phyloP scores from a whole-genome alignment of 345 rosid species.

The Lepidium sativum region DNA sequence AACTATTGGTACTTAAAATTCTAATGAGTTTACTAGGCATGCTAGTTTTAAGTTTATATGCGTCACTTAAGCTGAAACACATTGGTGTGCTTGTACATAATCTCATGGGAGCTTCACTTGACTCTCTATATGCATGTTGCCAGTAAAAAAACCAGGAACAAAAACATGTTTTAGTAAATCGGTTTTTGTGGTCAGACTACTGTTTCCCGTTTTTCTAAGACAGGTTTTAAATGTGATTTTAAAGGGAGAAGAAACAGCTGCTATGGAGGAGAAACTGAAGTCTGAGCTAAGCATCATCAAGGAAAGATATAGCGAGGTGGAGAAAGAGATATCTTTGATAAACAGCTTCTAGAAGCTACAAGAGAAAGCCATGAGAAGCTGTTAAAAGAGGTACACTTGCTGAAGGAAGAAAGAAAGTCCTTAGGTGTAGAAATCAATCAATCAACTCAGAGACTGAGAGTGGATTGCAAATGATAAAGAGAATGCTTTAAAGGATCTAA shows the following conservation, averaged over 20 bases:
- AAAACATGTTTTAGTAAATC: neutral
- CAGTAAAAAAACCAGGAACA: neutral
- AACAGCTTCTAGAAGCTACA: conserved; percentile 41
- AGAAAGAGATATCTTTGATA: conserved; percentile 38
- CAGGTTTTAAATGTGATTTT: conserved; percentile 39
- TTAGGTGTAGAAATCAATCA: conserved; percentile 33
- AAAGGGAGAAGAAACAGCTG: conserved; percentile 53
- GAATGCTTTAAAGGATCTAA: conserved; percentile 51
- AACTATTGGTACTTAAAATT: neutral
- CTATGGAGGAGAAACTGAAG: conserved; percentile 35
- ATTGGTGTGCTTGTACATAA: neutral
- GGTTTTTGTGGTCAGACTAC: conserved; percentile 3
- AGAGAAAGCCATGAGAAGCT: conserved; percentile 40
- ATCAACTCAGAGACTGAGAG: conserved; percentile 39
- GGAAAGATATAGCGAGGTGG: conserved; percentile 39
- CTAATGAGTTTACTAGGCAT: neutral
- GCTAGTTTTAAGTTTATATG: too few relatives aligned
- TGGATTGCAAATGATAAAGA: conserved; percentile 46
- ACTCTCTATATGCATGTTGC: neutral
- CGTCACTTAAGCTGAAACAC: neutral
- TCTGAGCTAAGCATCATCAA: conserved; percentile 41
- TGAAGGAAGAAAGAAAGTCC: conserved; percentile 59
- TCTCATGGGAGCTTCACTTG: neutral
- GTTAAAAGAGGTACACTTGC: conserved; percentile 44
- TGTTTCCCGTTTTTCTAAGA: conserved; percentile 27